phyloP scores from a whole-genome alignment of 2,329 filamentous ascomycete genomes.

The Cladophialophora yegresii region DNA sequence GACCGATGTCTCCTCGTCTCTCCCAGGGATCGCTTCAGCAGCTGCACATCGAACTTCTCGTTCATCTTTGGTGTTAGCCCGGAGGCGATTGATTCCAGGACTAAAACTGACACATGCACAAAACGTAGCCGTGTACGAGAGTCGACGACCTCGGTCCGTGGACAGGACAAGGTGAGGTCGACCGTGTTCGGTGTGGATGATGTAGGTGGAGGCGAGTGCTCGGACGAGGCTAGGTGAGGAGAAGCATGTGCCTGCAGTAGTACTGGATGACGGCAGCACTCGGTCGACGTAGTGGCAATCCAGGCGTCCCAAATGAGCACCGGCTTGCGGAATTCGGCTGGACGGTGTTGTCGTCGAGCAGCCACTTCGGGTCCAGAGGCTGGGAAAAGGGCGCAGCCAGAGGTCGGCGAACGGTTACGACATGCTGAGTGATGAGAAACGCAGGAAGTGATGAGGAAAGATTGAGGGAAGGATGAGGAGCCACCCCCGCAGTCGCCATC shows the following conservation, averaged over 20 bases:
- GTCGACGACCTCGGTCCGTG: constrained; percentile 17
- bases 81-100: constrained; percentile 12
- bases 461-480: background rate
- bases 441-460: constrained; percentile 3
- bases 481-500: background rate
- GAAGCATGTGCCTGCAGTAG: constrained; percentile 13
- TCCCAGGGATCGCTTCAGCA: constrained; percentile 56
- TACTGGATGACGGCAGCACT: background rate
- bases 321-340: background rate
- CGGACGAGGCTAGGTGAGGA: constrained; percentile 11
- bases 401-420: background rate
- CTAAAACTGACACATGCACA: constrained; percentile 21
- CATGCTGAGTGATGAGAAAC: constrained; percentile 10
- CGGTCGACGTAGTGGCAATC: constrained; percentile 6
- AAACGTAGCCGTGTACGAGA: constrained; percentile 6
- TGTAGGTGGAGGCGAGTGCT: background rate
- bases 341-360: background rate
- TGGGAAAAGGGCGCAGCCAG: background rate
- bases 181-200: background rate
- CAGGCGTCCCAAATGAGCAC: background rate
- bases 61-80: constrained; percentile 20
- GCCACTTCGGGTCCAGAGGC: background rate
- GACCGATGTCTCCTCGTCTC: constrained; percentile 41
- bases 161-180: background rate
- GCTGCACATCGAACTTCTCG: constrained; percentile 50